phyloP scores from a whole-genome alignment of 179 eudicot species.

The Silene noctiflora region DNA sequence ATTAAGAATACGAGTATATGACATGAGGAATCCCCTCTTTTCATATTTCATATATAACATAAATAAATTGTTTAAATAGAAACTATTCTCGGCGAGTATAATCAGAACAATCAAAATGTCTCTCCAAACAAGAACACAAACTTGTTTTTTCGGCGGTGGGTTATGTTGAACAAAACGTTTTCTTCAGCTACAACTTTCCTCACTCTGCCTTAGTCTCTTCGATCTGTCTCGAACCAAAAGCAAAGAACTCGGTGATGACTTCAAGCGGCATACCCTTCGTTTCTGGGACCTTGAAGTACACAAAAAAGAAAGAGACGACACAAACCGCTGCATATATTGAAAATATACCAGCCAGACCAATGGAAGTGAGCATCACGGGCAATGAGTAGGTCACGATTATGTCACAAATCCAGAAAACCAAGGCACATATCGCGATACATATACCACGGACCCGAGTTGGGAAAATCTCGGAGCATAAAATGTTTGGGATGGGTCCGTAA shows the following conservation, averaged over 20 bases:
- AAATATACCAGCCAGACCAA: slow-evolving; percentile 68
- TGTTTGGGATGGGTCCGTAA: slow-evolving; percentile 81
- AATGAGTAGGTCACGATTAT: slow-evolving; percentile 72
- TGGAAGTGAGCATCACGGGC: slow-evolving; percentile 61
- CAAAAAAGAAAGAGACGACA: slow-evolving; percentile 57
- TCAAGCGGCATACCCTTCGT: slow-evolving; percentile 92
- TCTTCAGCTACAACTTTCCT: background rate
- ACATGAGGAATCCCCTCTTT: slow-evolving; percentile 9
- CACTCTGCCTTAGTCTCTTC: slow-evolving; percentile 31
- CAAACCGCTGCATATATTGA: slow-evolving; percentile 73
- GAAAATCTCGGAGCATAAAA: slow-evolving; percentile 77
- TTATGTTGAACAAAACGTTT: background rate
- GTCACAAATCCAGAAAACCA: slow-evolving; percentile 71
- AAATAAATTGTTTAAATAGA: slow-evolving; percentile 3
- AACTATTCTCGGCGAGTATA: slow-evolving; percentile 17
- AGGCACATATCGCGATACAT: slow-evolving; percentile 79
- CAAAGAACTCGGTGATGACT: slow-evolving; percentile 78
- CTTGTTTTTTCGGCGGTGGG: background rate
- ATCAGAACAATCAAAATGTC: slow-evolving; percentile 15
- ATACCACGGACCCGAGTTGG: slow-evolving; percentile 78
- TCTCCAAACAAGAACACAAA: slow-evolving; percentile 11
- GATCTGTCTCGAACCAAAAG: slow-evolving; percentile 51
- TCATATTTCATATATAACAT: background rate
- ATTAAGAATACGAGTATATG: background rate
- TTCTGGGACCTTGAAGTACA: slow-evolving; percentile 82